A percentile compares a stretch with the other conserved stretches of the same genome.
Evolutionary conservation across 805 yeast genomes (phyloP).

Genomic region (Candida berthetii): DNA sequence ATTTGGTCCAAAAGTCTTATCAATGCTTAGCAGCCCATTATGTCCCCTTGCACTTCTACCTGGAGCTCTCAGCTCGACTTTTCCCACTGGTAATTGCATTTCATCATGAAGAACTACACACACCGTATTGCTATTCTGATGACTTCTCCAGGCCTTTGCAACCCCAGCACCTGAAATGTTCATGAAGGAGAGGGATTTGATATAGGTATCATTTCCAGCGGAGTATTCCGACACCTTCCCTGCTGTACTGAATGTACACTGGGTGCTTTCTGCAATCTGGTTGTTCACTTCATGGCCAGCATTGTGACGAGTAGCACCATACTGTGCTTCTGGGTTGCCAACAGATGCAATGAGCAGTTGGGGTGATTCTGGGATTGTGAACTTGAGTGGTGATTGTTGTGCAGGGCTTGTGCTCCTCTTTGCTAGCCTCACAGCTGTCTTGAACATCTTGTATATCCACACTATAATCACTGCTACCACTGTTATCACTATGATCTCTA

Average conservation of each 20-base stretch:
- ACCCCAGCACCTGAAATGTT: conserved; percentile 63
- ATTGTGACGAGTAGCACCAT: conserved; percentile 63
- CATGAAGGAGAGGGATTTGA: conserved; percentile 58
- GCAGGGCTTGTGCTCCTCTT: not conserved
- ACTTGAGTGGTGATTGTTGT: not conserved
- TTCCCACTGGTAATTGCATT: conserved; percentile 59
- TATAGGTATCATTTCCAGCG: conserved; percentile 22
- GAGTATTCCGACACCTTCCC: not conserved
- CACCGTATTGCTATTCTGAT: conserved; percentile 13
- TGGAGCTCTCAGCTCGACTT: conserved; percentile 52
- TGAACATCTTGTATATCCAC: too few species aligned
- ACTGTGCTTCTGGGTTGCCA: conserved; percentile 73
- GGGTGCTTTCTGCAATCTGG: not conserved
- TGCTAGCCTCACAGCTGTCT: too few species aligned
- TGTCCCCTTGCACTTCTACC: conserved; percentile 73
- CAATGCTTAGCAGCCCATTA: conserved; percentile 69
- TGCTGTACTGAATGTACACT: too few species aligned
- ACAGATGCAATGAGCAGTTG: conserved; percentile 35
- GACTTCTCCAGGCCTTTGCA: conserved; percentile 36
- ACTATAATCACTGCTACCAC: too few species aligned
- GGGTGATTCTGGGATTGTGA: not conserved
- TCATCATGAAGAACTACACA: conserved; percentile 78
- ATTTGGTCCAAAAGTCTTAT: conserved; percentile 35
- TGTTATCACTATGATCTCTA: too few species aligned
- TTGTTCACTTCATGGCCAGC: conserved; percentile 62